Base-by-base conservation (phyloP, 2,329 filamentous ascomycete genomes). In the Cytospora piceicola region DNA sequence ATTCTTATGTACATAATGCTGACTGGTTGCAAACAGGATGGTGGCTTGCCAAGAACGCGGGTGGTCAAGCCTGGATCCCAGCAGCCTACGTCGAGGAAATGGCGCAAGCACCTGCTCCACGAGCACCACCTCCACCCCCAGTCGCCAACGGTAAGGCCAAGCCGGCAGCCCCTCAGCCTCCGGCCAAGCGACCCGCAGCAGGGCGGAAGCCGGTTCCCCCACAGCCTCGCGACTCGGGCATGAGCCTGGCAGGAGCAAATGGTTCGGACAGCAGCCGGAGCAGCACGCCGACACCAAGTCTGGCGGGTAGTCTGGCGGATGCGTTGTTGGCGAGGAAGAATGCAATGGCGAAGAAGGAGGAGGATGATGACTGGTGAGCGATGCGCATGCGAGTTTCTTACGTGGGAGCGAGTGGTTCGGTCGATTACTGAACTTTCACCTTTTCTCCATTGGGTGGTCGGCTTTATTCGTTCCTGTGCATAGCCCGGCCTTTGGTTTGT, bases 21-120 rank as follows among this genome's bases (percentile, higher is more conserved):
- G 67, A 71, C 76, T 77, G 67, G 79, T 64, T 24, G n/a, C 3
- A 24, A 53, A 49, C 71, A 97, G 94, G 95, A 61, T 99, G 95
- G 95, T 98, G 94, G 94, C 83, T 98, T 56, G 95, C 90, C 69
- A 94, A 93, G 81, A 91, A 90, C 68, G 79, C 70, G 7, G 71
- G 72, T 5, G 86, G 87, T n/a, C 92, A 95, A 77, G 95, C 93
- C 60, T 99, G 95, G 95, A 88, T 95, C 3, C 95, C 95, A 0
- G 91, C 94, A 24, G 93, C 94, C 24, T 99, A 99, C 73, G 90
- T 99, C 11, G 91, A 98, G 78, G 94, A 97, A 78, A 85, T 91
- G 75, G 85, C 84, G 29, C 80, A 86, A n/a, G 81, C 83, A 11
- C 82, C 87, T 22, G 83, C 87, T 5, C 84, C 87, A 4, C 85